phyloP scores from a whole-genome alignment of 2,329 filamentous ascomycete species.

The Cercospora brassicicola region DNA sequence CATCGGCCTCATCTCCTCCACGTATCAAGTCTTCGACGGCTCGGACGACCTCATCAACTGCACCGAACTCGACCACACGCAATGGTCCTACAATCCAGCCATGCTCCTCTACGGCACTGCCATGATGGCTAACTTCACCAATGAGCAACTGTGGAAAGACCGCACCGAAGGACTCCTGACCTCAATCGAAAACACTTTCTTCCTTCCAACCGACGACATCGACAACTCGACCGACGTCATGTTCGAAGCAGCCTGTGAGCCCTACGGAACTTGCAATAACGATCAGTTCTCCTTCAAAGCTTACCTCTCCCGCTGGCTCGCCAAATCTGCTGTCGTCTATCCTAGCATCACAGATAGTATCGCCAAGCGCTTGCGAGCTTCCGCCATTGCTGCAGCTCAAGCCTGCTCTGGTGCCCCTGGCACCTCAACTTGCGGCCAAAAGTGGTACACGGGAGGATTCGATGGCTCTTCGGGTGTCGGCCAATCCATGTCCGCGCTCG shows the following conservation, averaged over 20 bases:
- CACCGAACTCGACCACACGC: constrained; percentile 51
- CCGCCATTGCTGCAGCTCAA: constrained; percentile 46
- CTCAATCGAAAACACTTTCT: constrained; percentile 51
- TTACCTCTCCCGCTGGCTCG: constrained; percentile 66
- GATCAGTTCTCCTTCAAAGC: constrained; percentile 77
- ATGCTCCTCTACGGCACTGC: constrained; percentile 58
- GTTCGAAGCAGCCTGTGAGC: constrained; percentile 68
- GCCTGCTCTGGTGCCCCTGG: constrained; percentile 46
- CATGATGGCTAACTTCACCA: constrained; percentile 56
- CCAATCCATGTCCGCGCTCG: constrained; percentile 48
- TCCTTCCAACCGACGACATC: constrained; percentile 49
- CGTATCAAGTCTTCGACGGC: constrained; percentile 58
- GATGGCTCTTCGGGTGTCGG: constrained; percentile 46
- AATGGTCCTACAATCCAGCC: constrained; percentile 61
- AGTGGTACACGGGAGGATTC: constrained; percentile 48
- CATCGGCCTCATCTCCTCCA: constrained; percentile 53
- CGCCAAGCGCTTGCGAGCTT: constrained; percentile 42
- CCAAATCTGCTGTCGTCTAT: constrained; percentile 47
- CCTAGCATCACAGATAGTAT: constrained; percentile 45
- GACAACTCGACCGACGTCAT: constrained; percentile 56
- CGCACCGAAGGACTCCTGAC: constrained; percentile 62
- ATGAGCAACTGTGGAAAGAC: constrained; percentile 55
- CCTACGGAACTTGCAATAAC: constrained; percentile 60
- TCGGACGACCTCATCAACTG: constrained; percentile 55
- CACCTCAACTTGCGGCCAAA: constrained; percentile 46